phyloP scores from a whole-genome alignment of 768 basidiomycete genomes.

The Podaxis pistillaris region DNA sequence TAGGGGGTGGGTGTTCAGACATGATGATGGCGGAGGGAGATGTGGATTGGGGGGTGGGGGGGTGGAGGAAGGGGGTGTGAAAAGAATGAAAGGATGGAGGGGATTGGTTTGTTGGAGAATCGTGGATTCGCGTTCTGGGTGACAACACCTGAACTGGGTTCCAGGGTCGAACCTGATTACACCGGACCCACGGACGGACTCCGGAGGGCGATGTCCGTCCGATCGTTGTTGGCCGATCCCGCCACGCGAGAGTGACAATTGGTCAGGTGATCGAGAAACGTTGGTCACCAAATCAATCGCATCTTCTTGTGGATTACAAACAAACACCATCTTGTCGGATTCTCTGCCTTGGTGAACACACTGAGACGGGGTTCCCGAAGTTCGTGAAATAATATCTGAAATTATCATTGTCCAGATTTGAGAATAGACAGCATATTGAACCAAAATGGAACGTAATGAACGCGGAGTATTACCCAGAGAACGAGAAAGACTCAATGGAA shows the following conservation, averaged over 20 bases:
- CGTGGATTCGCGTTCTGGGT: slow-evolving; percentile 8
- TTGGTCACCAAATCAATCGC: not conserved
- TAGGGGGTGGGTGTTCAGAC: slow-evolving; percentile 6
- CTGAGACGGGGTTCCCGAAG: not conserved
- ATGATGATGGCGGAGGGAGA: not conserved
- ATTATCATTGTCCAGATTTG: not conserved
- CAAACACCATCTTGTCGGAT: not conserved
- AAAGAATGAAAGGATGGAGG: not conserved
- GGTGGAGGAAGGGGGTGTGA: not conserved
- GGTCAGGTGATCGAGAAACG: slow-evolving; percentile 6
- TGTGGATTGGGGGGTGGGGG: not conserved
- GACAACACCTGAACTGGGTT: slow-evolving; percentile 10
- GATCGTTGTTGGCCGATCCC: not conserved
- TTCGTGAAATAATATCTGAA: not conserved
- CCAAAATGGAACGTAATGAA: not conserved
- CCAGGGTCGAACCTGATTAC: not conserved
- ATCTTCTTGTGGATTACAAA: not conserved
- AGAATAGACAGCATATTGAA: not conserved
- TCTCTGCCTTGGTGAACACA: not conserved
- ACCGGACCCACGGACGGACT: slow-evolving; percentile 5
- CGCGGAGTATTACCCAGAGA: not conserved
- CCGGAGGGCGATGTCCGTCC: slow-evolving; percentile 1
- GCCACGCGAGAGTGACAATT: not conserved
- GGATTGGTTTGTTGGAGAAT: slow-evolving; percentile 13
- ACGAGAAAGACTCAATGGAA: not conserved